These are phyloP conservation scores for Physaria fendleri DNA, from an alignment of 345 rosid species.

Conservation along the genomic window DNA sequence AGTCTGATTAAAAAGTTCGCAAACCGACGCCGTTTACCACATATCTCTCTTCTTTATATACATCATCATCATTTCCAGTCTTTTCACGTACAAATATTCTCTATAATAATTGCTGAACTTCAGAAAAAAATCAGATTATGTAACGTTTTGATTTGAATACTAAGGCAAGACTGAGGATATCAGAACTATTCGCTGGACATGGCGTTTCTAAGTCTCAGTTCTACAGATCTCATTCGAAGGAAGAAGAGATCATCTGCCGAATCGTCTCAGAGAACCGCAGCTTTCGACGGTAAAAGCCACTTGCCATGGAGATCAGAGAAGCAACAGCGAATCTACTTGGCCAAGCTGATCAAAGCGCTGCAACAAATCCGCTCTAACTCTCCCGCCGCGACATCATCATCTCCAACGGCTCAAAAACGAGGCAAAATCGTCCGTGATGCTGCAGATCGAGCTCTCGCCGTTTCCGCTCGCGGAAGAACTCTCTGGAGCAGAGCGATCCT, in stretches of 20 bases:
- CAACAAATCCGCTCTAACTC: constrained; percentile 41
- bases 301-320: constrained; percentile 70
- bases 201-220: constrained; percentile 13
- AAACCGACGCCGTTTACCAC: constrained; percentile 9
- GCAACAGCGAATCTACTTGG: constrained; percentile 71
- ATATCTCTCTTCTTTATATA: constrained; percentile 2
- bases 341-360: constrained; percentile 68
- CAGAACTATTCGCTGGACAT: background rate
- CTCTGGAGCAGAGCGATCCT: constrained; percentile 95
- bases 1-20: background rate
- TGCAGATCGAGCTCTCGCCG: constrained; percentile 71
- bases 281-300: constrained; percentile 17
- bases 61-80: background rate
- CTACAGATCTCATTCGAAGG: constrained; percentile 13
- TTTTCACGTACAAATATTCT: constrained; percentile 6
- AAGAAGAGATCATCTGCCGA: constrained; percentile 14
- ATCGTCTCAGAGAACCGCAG: background rate
- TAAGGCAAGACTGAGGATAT: background rate
- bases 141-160: background rate
- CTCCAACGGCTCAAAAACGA: constrained; percentile 55
- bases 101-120: background rate
- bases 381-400: constrained; percentile 36
- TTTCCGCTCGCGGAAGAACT: constrained; percentile 74
- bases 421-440: constrained; percentile 82
- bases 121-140: background rate